phyloP scores from a whole-genome alignment of 202 grass and related monocot species.

The Musa balbisiana region DNA sequence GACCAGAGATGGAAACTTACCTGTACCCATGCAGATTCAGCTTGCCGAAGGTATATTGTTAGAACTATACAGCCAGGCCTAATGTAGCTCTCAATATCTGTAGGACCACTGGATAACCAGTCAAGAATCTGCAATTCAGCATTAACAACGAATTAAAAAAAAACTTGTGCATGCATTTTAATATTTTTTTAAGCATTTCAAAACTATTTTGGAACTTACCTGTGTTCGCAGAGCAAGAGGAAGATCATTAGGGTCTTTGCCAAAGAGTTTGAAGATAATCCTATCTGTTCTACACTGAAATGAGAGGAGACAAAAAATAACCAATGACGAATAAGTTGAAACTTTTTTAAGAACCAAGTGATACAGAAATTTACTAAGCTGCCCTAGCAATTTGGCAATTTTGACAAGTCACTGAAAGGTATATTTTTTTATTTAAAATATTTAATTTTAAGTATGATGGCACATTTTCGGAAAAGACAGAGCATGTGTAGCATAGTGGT shows the following conservation, averaged over 20 bases:
- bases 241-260: slow-evolving; percentile 92
- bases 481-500: too few relatives aligned
- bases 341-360: background rate
- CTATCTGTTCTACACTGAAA: slow-evolving; percentile 86
- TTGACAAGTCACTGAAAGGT: too few relatives aligned
- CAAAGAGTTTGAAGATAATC: slow-evolving; percentile 95
- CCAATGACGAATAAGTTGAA: background rate
- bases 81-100: slow-evolving; percentile 87
- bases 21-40: slow-evolving; percentile 73
- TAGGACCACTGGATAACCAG: slow-evolving; percentile 76
- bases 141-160: slow-evolving; percentile 23
- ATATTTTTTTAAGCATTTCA: background rate
- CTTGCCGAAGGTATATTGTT: slow-evolving; percentile 63
- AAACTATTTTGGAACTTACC: slow-evolving; percentile 42
- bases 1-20: slow-evolving; percentile 36
- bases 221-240: slow-evolving; percentile 70
- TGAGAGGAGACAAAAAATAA: slow-evolving; percentile 12
- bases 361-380: too few relatives aligned
- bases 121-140: slow-evolving; percentile 67
- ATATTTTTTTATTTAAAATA: too few relatives aligned
- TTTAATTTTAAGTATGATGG: too few relatives aligned
- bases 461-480: too few relatives aligned
- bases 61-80: slow-evolving; percentile 89
- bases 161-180: background rate
- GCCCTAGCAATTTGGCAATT: too few relatives aligned